phyloP scores from a whole-genome alignment of 2,329 filamentous ascomycete species.

The Mariannaea elegans region DNA sequence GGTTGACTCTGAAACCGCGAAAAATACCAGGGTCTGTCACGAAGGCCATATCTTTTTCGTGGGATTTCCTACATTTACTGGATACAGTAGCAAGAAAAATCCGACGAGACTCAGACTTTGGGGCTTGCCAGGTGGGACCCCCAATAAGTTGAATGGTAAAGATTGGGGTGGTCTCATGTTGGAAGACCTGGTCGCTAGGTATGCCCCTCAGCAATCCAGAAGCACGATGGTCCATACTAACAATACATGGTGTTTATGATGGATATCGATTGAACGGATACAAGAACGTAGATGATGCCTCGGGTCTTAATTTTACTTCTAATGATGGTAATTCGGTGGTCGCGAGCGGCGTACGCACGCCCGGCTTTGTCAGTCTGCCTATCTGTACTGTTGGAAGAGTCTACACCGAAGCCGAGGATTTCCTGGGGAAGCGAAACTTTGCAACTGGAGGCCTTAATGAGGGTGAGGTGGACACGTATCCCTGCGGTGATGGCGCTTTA shows the following conservation, averaged over 20 bases:
- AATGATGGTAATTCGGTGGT: background rate
- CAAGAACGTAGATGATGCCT: background rate
- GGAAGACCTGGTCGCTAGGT: conserved; percentile 1
- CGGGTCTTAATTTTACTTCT: background rate
- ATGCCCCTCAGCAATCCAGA: too few species aligned
- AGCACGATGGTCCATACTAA: too few species aligned
- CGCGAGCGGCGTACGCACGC: background rate
- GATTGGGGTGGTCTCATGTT: background rate
- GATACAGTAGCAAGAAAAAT: background rate
- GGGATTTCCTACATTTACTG: background rate
- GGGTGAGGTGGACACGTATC: background rate
- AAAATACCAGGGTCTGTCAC: background rate
- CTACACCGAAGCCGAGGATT: background rate
- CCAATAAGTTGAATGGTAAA: background rate
- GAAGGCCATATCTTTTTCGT: conserved; percentile 1
- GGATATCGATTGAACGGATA: background rate
- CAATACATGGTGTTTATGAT: background rate
- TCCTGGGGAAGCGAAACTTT: background rate
- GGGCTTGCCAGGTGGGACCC: background rate
- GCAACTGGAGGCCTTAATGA: background rate
- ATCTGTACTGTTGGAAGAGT: background rate
- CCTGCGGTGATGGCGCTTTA: background rate
- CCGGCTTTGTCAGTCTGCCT: background rate
- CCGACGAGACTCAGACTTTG: background rate
- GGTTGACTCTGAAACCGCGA: background rate